Base-by-base conservation (phyloP, 352 stramenopile genomes). In the Globisporangium ultimum region DNA sequence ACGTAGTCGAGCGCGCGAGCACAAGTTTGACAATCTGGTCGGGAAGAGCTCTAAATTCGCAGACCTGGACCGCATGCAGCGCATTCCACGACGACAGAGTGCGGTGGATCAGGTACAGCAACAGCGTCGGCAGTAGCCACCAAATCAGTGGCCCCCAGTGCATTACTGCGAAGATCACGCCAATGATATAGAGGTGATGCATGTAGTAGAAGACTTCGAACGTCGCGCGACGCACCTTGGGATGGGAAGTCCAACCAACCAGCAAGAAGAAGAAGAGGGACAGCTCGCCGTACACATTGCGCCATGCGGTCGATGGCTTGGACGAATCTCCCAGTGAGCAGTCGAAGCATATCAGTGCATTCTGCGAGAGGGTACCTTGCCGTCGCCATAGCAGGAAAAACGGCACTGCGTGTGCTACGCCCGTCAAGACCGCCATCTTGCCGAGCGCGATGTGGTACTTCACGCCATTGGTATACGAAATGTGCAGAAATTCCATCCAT, bases 381-480 rank as follows among this genome's bases (percentile, higher is more conserved):
- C 66, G 69, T 36, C 32, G 49, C 71, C 71, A 85, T 0, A 74
- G 21, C 67, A 70, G 80, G 56, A 80, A 86, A 64, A 80, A 89
- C 1, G 74, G 64, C 1, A 73, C 55, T 2, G 61, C 65, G 17
- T 89, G 78, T 2, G 71, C 32, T 13, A 85, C 53, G 7, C 66
- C 70, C 0, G 61, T 71, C 24, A 70, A 58, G 14, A 89, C 66
- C 20, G 72, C 68, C 8, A 68, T 24, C 24, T 84, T 55, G 5
- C 78, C 78, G 7, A 88, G 63, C 78, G 76, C 87, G 6, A 72
- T 69, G 51, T 88, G 78, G 57, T 88, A 88, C 48, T 82, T 87
- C 28, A 88, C 63, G 3, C 70, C 76, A 56, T 85, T 84, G 1
- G 74, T 66, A 58, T 84, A 87, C 50, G 78, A 80, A 48, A 89